These are phyloP conservation scores for Aspergillus proliferans DNA, from an alignment of 2,329 filamentous ascomycete genomes.

Conservation along the genomic window DNA sequence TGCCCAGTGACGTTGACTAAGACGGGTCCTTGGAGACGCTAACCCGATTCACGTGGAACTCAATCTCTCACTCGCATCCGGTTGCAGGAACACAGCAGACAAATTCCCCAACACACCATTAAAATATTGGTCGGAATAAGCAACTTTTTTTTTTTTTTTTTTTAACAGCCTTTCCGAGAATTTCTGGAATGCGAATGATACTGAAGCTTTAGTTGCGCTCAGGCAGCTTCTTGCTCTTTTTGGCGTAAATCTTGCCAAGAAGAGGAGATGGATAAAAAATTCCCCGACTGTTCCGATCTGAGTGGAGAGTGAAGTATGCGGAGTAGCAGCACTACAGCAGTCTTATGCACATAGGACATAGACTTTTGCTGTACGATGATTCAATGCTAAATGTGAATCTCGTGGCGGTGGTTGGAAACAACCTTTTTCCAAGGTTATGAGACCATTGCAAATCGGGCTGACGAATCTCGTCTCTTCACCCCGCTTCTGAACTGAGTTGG, in stretches of 20 bases:
- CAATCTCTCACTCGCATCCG: constrained; percentile 14
- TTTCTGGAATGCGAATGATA: background rate
- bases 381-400: too few species aligned
- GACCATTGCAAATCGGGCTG: constrained; percentile 3
- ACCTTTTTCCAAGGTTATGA: too few species aligned
- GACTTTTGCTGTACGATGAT: background rate
- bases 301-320: constrained; percentile 14
- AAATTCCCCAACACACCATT: background rate
- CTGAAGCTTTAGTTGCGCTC: background rate
- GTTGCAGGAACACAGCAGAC: background rate
- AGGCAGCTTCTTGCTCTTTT: background rate
- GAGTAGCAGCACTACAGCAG: constrained; percentile 6
- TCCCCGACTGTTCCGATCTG: constrained; percentile 6
- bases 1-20: constrained; percentile 31
- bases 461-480: background rate
- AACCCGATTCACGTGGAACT: constrained; percentile 17
- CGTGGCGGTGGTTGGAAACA: too few species aligned
- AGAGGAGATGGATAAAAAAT: constrained; percentile 10
- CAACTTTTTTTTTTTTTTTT: too few species aligned
- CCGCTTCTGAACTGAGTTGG: background rate
- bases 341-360: background rate
- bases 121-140: too few species aligned
- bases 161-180: too few species aligned
- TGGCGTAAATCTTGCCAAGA: constrained; percentile 17
- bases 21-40: constrained; percentile 16